Evolutionary conservation across 371 early-diverging fungal species (phyloP), one percentile per base, ranked within the genome.

Genomic region (Mucor ambiguus): DNA sequence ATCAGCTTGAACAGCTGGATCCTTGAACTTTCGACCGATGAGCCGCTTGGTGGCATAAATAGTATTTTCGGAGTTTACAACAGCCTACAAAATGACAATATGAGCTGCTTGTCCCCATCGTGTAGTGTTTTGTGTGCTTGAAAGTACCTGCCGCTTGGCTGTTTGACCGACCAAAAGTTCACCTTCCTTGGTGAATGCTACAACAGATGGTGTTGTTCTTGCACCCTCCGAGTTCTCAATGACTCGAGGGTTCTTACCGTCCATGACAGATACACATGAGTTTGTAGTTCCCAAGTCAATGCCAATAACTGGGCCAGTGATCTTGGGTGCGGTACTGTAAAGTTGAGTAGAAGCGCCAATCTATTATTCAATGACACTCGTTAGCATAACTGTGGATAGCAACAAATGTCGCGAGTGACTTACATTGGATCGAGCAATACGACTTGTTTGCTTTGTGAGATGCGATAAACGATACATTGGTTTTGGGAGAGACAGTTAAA

Each of bases 281-380:
- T 98, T 96, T 74, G 99, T 99, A 30, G 99, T 98, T 66, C 98
- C 99, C 72, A 99, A 85, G 84, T 99, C 99, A 69, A 99, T 97
- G 76, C 99, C 99, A 72, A 99, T 93, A 57, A 95, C 95, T 66
- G 86, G 87, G 38, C 96, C 96, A 80, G 90, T 90, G 55, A 94
- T 56, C 33, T 56, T 56, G 11, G 56, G 26, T n/a, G 56, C 56
- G 10, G 33, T 56, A 10, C 32, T 32, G 33, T 56, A 56, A 18
- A 56, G 20, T 9, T 33, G 56, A 29, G 32, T 32, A 0, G 33
- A 56, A 20, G 33, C 56, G 56, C 56, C 56, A 32, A 56, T 33
- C 56, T 56, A n/a, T 16, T 30, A 8, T 11, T 2, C 41, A 18
- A 4, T 18, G 18, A 41, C 4, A 5, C 18, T 0, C 8, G 18